phyloP scores from a whole-genome alignment of 2,329 filamentous ascomycete genomes.

The Plenodomus biglobosus region DNA sequence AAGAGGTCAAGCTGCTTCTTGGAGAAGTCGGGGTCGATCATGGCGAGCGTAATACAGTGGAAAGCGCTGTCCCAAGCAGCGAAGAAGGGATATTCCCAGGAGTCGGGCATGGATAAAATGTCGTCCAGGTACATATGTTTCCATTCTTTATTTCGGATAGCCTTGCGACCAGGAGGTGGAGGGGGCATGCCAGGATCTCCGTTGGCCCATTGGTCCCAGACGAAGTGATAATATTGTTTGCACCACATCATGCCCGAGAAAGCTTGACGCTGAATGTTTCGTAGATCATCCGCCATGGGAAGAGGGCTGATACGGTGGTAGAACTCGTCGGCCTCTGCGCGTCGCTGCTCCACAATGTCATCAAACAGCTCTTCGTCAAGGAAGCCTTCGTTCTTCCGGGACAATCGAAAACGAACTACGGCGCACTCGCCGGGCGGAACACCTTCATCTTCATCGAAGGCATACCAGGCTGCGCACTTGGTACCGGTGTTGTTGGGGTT shows the following conservation, averaged over 20 bases:
- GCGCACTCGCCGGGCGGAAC: slow-evolving; percentile 90
- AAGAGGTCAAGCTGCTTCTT: slow-evolving; percentile 98
- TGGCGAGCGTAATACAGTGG: slow-evolving; percentile 91
- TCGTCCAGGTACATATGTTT: slow-evolving; percentile 94
- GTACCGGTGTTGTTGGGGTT: slow-evolving; percentile 82
- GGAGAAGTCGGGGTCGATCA: slow-evolving; percentile 97
- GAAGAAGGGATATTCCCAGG: slow-evolving; percentile 98
- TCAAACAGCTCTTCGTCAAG: slow-evolving; percentile 93
- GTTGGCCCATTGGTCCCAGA: slow-evolving; percentile 98
- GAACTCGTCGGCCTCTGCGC: slow-evolving; percentile 92
- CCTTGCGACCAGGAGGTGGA: slow-evolving; percentile 76
- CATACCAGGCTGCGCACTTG: slow-evolving; percentile 88
- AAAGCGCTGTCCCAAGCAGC: slow-evolving; percentile 97
- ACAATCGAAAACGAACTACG: slow-evolving; percentile 89
- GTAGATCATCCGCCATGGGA: slow-evolving; percentile 88
- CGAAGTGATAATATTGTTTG: slow-evolving; percentile 94
- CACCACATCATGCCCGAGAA: slow-evolving; percentile 98
- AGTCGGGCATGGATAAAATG: slow-evolving; percentile 95
- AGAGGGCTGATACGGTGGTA: slow-evolving; percentile 91
- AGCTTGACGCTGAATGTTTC: slow-evolving; percentile 93
- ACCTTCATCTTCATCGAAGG: slow-evolving; percentile 85
- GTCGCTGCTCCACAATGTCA: slow-evolving; percentile 81
- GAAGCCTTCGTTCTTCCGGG: slow-evolving; percentile 72
- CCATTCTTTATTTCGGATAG: slow-evolving; percentile 85
- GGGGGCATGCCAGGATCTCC: slow-evolving; percentile 87